These are phyloP conservation scores for Hansenula sp. DNA, from an alignment of 1,139 yeast species.

Conservation along the genomic window DNA sequence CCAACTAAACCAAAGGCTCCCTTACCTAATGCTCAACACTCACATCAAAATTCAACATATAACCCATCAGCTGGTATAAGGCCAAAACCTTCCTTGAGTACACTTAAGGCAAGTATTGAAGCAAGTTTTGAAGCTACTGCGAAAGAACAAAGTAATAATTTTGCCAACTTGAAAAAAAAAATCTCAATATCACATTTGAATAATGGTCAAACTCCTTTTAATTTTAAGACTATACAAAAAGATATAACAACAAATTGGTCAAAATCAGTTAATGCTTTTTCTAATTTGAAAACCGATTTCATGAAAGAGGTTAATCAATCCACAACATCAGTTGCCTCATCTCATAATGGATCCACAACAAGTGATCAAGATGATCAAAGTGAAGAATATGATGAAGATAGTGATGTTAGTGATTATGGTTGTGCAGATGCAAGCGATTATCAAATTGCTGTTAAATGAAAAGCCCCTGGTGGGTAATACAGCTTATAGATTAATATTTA, in stretches of 20 bases:
- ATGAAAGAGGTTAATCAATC: slow-evolving; percentile 1
- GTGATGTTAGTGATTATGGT: slow-evolving; percentile 19
- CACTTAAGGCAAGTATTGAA: slow-evolving; percentile 8
- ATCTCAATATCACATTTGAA: slow-evolving; percentile 18
- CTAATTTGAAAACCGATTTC: neutral
- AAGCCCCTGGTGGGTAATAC: neutral
- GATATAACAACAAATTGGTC: slow-evolving; percentile 10
- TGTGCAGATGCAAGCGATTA: slow-evolving; percentile 23
- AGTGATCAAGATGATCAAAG: slow-evolving; percentile 2
- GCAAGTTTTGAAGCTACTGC: slow-evolving; percentile 8
- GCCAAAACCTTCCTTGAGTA: slow-evolving; percentile 6
- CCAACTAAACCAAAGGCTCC: neutral
- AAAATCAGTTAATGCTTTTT: neutral
- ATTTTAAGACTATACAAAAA: slow-evolving; percentile 18
- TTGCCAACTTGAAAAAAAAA: slow-evolving; percentile 15
- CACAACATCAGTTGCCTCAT: neutral
- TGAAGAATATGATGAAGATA: slow-evolving; percentile 9
- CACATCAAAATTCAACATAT: neutral
- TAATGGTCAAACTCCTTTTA: neutral
- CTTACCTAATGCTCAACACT: slow-evolving; percentile 1
- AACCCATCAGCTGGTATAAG: neutral
- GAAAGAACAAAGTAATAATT: slow-evolving; percentile 8
- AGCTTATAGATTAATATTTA: too few relatives aligned
- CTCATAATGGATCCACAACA: too few relatives aligned
- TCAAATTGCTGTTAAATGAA: slow-evolving; percentile 20